phyloP scores from a whole-genome alignment of 257 asterid species.

The Nicotiana benthamiana region DNA sequence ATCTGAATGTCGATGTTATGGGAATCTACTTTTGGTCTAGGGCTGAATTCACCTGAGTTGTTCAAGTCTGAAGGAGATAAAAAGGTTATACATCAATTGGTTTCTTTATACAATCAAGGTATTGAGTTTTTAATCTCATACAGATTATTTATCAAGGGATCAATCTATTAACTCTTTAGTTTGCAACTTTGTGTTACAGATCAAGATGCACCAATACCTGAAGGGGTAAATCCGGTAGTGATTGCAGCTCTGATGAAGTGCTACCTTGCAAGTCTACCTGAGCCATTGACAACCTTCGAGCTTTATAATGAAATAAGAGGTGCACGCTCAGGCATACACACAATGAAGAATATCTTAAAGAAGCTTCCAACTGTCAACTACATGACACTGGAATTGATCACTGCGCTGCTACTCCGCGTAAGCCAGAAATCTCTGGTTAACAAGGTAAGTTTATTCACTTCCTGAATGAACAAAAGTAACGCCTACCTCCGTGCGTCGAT shows the following conservation, averaged over 20 bases:
- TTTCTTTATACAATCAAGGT: slow-evolving; percentile 80
- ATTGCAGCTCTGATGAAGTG: slow-evolving; percentile 80
- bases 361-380: slow-evolving; percentile 78
- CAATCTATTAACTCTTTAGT: not conserved
- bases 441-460: slow-evolving; percentile 39
- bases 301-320: slow-evolving; percentile 55
- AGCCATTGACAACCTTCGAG: slow-evolving; percentile 76
- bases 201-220: slow-evolving; percentile 63
- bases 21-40: slow-evolving; percentile 28
- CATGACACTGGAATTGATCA: slow-evolving; percentile 81
- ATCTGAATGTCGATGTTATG: not conserved
- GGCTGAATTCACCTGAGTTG: slow-evolving; percentile 60
- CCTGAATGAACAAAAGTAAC: not conserved
- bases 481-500: not conserved
- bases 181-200: slow-evolving; percentile 33
- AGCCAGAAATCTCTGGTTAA: slow-evolving; percentile 80
- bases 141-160: not conserved
- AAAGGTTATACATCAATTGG: slow-evolving; percentile 60
- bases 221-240: slow-evolving; percentile 53
- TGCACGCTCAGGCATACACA: slow-evolving; percentile 58
- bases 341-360: slow-evolving; percentile 67
- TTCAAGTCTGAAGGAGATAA: slow-evolving; percentile 81
- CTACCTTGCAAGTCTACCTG: slow-evolving; percentile 86
- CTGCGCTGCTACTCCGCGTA: slow-evolving; percentile 68
- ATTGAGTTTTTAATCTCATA: slow-evolving; percentile 4